Conservation (phyloP, 2,329 filamentous ascomycete genomes). For the Hymenoscyphus linearis region DNA sequence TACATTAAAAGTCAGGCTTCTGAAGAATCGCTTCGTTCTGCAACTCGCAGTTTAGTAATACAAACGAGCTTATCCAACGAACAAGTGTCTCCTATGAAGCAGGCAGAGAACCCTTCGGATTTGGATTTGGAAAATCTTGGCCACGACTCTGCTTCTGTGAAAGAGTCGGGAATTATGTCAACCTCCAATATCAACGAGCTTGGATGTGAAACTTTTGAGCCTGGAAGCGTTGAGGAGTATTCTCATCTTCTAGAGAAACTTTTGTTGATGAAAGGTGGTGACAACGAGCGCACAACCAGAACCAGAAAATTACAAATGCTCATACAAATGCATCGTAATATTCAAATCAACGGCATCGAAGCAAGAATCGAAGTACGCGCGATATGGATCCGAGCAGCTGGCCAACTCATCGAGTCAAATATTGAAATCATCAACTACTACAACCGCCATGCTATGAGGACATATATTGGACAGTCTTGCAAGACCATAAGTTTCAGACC, state of each 20-base stretch:
- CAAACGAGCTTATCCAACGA: not conserved
- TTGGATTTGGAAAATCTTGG: not conserved
- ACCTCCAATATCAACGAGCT: not conserved
- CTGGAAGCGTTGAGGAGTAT: not conserved
- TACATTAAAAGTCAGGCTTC: conserved; percentile 8
- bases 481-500: not conserved
- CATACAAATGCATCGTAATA: no score
- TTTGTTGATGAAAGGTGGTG: not conserved
- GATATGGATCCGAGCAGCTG: not conserved
- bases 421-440: not conserved
- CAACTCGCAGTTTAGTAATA: not conserved
- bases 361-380: not conserved
- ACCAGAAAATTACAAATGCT: no score
- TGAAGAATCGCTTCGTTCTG: not conserved
- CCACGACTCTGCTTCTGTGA: not conserved
- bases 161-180: not conserved
- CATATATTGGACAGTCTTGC: not conserved
- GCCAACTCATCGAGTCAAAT: not conserved
- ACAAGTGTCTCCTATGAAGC: not conserved
- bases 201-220: not conserved
- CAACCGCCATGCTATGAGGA: not conserved
- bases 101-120: not conserved
- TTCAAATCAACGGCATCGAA: not conserved
- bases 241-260: not conserved
- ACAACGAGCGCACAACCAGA: not conserved